Percentiles rank a stretch among this genome's conserved stretches.
phyloP scores from a whole-genome alignment of 2,329 filamentous ascomycete genomes.

The Microsporum canis region DNA sequence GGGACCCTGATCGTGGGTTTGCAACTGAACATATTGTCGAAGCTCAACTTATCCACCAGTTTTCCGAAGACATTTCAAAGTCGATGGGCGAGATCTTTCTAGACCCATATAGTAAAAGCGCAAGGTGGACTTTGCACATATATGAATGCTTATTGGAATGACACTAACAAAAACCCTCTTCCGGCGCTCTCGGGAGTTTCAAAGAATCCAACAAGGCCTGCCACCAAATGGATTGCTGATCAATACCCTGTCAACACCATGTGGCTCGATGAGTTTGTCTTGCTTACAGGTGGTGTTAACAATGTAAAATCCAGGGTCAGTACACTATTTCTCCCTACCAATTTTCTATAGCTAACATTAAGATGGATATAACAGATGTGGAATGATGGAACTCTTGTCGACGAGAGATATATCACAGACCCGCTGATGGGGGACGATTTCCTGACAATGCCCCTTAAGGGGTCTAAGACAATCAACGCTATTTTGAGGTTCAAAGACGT shows the following conservation, averaged over 20 bases:
- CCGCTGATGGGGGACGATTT: neutral
- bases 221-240: neutral
- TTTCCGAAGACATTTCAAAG: neutral
- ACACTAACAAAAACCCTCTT: neutral
- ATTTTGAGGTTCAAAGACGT: neutral
- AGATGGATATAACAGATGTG: neutral
- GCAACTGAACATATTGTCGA: neutral
- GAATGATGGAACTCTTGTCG: neutral
- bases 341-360: neutral
- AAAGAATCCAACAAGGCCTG: neutral
- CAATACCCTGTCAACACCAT: neutral
- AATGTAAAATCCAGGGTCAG: neutral
- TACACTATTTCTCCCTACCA: neutral
- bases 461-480: neutral
- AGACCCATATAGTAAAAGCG: neutral
- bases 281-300: neutral
- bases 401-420: neutral
- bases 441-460: neutral
- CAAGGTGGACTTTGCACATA: neutral
- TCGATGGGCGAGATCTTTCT: rapidly evolving
- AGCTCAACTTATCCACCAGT: neutral
- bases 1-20: neutral
- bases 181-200: neutral
- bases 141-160: neutral
- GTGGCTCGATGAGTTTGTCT: neutral